Conservation (phyloP, 228 moss, liverwort and hornwort genomes). For the Sphagnum magellanicum region DNA sequence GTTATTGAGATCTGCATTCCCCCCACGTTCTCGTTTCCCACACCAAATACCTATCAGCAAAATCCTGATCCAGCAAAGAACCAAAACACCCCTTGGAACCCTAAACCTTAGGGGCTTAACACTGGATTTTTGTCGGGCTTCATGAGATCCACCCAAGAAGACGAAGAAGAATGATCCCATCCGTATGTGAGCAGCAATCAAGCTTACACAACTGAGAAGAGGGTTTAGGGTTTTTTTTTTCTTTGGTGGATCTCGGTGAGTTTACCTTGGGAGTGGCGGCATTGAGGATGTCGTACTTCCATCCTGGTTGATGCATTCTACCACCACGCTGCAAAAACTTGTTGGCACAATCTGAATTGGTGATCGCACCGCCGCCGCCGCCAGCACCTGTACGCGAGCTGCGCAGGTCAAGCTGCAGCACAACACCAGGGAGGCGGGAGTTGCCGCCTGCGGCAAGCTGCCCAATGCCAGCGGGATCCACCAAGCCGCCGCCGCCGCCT, state of each 20-base stretch:
- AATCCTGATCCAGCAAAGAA: too few species aligned
- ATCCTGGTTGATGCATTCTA: conserved; percentile 83
- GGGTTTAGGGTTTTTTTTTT: too few species aligned
- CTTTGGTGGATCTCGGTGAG: too few species aligned
- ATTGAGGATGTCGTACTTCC: conserved; percentile 69
- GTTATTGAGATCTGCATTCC: conserved; percentile 84
- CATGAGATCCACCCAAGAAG: too few species aligned
- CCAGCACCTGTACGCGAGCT: conserved; percentile 52
- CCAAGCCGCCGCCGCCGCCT: conserved; percentile 27
- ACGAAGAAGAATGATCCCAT: too few species aligned
- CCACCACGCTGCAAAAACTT: conserved; percentile 35
- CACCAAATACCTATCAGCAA: too few species aligned
- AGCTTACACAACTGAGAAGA: too few species aligned
- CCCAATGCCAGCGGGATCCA: conserved; percentile 62
- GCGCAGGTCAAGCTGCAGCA: conserved; percentile 37
- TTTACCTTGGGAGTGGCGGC: conserved; percentile 68
- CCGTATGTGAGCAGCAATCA: too few species aligned
- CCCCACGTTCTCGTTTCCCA: too few species aligned
- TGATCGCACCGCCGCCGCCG: conserved; percentile 31
- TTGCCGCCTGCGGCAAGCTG: conserved; percentile 46
- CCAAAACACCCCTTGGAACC: too few species aligned
- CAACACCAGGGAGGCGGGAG: conserved; percentile 67
- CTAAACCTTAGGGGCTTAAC: too few species aligned
- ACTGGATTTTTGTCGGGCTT: too few species aligned
- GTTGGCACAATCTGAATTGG: conserved; percentile 50